Evolutionary conservation across 768 basidiomycete genomes (phyloP).

Genomic region (Naematelia encephala): DNA sequence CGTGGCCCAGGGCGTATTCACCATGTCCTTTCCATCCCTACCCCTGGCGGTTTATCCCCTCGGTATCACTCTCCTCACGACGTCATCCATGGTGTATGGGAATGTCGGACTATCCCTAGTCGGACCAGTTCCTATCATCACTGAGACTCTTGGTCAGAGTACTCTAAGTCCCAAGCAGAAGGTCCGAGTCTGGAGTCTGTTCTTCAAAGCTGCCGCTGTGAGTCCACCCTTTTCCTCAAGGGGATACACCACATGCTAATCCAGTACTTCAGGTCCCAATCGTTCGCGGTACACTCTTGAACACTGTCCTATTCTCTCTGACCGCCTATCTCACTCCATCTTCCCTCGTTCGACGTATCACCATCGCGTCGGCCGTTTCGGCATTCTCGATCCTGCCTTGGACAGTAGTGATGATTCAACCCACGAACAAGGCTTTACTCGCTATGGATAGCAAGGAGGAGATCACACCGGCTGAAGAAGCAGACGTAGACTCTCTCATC

Average conservation of each 20-base stretch:
- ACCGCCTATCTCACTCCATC: slow-evolving; percentile 13
- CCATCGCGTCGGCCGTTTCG: slow-evolving; percentile 6
- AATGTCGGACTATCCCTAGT: slow-evolving; percentile 6
- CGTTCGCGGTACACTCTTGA: slow-evolving; percentile 5
- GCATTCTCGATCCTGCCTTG: slow-evolving; percentile 8
- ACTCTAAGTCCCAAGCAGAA: slow-evolving; percentile 9
- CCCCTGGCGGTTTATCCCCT: slow-evolving; percentile 7
- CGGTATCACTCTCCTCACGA: slow-evolving; percentile 6
- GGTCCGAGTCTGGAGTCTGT: slow-evolving; percentile 15
- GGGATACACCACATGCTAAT: no score
- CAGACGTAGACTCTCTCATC: slow-evolving; percentile 6
- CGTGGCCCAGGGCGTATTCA: no score
- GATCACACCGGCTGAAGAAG: slow-evolving; percentile 10
- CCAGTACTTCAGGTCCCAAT: slow-evolving; percentile 9
- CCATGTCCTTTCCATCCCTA: slow-evolving; percentile 6
- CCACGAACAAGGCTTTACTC: slow-evolving; percentile 9
- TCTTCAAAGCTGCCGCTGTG: slow-evolving; percentile 10
- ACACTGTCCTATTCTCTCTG: slow-evolving; percentile 7
- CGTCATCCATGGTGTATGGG: slow-evolving; percentile 13
- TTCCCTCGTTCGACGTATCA: slow-evolving; percentile 1
- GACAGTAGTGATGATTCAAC: slow-evolving; percentile 8
- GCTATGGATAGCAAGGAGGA: slow-evolving; percentile 1
- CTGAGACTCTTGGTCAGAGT: slow-evolving; percentile 3
- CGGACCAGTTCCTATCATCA: slow-evolving; percentile 12
- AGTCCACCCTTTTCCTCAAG: no score